A percentile compares a stretch with the other conserved stretches of the same genome.
These are phyloP conservation scores for Macrolepiota albuminosa DNA, from an alignment of 768 basidiomycete species.

Conservation along the genomic window DNA sequence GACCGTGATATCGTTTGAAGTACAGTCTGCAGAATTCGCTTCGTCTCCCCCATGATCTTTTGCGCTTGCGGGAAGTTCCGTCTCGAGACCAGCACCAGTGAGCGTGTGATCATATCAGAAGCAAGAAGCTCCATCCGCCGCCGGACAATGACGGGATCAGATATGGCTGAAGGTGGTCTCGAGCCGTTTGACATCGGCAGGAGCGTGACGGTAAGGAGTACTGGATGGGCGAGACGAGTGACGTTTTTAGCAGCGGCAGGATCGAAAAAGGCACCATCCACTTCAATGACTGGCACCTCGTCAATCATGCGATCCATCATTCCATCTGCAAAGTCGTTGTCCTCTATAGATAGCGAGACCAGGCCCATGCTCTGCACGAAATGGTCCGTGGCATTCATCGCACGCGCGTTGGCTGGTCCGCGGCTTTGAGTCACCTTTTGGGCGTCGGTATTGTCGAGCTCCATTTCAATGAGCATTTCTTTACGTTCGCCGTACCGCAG, in stretches of 20 bases:
- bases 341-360: conserved; percentile 69
- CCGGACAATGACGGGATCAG: conserved; percentile 87
- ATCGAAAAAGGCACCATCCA: conserved; percentile 94
- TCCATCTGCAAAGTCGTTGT: conserved; percentile 76
- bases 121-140: conserved; percentile 95
- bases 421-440: conserved; percentile 31
- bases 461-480: conserved; percentile 96
- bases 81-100: conserved; percentile 86
- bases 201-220: conserved; percentile 91
- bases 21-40: conserved; percentile 88
- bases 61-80: conserved; percentile 89
- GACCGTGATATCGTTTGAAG: conserved; percentile 77
- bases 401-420: conserved; percentile 22
- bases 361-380: conserved; percentile 86
- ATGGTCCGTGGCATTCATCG: conserved; percentile 80
- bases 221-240: conserved; percentile 86
- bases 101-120: conserved; percentile 95
- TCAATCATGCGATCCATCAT: conserved; percentile 98
- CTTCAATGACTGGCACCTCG: conserved; percentile 94
- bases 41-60: conserved; percentile 87
- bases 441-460: conserved; percentile 76
- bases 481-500: conserved; percentile 93
- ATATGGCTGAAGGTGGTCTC: conserved; percentile 44
- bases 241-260: conserved; percentile 80
- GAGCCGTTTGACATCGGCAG: conserved; percentile 48